A percentile compares a stretch with the other conserved stretches of the same genome.
Evolutionary conservation across 2,329 filamentous ascomycete species (phyloP).

Genomic region (Endothia cerciana): DNA sequence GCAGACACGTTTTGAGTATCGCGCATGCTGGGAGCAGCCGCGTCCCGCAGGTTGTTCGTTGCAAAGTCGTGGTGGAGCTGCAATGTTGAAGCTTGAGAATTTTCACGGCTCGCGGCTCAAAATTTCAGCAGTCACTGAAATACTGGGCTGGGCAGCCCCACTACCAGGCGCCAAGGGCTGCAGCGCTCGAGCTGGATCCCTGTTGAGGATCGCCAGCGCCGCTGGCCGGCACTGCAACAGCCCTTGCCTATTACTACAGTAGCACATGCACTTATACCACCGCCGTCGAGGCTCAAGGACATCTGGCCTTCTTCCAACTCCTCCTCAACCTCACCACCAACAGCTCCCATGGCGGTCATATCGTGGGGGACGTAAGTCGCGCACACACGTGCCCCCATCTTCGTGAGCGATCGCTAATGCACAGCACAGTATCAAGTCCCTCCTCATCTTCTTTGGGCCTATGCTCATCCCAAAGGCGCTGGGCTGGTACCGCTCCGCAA

Average conservation of each 20-base stretch:
- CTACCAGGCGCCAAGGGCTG: neutral
- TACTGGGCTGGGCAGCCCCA: neutral
- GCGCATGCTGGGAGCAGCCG: neutral
- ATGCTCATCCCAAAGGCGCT: slow-evolving; percentile 70
- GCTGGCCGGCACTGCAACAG: too few species aligned
- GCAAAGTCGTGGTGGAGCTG: neutral
- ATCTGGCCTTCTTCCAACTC: slow-evolving; percentile 8
- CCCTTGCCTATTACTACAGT: neutral
- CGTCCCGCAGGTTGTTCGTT: neutral
- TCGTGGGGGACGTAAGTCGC: slow-evolving; percentile 54
- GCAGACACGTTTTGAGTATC: neutral
- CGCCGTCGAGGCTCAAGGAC: neutral
- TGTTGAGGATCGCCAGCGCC: neutral
- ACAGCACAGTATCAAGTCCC: slow-evolving; percentile 54
- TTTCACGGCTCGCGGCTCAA: slow-evolving; percentile 1
- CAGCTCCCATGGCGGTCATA: slow-evolving; percentile 41
- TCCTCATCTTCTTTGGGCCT: slow-evolving; percentile 69
- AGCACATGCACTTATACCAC: neutral
- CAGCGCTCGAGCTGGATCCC: neutral
- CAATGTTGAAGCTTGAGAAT: slow-evolving; percentile 5
- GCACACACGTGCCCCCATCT: neutral
- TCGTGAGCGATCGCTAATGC: slow-evolving; percentile 15
- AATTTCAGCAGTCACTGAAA: neutral
- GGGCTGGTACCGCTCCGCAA: slow-evolving; percentile 63
- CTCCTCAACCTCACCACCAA: slow-evolving; percentile 8